Evolutionary conservation across 1,284 basidiomycete genomes (phyloP).

Genomic region (Schizophyllum amplum): DNA sequence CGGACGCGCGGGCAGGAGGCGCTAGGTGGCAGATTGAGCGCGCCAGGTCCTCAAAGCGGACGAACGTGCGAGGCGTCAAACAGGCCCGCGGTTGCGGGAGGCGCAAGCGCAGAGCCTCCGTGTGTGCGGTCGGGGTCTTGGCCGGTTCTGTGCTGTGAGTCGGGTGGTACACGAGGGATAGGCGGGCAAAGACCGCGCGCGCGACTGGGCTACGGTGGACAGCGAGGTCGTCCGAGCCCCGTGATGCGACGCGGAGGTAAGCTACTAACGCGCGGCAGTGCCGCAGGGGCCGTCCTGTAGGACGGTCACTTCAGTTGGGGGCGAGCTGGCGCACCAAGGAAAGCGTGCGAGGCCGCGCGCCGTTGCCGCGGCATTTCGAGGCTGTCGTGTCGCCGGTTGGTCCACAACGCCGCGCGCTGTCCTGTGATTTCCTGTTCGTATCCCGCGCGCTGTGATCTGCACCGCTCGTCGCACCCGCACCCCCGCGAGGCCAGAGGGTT

Average conservation of each 20-base stretch:
- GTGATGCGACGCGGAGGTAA: background rate
- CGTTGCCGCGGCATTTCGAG: background rate
- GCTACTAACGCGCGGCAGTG: background rate
- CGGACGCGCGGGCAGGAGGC: no score
- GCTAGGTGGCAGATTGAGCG: no score
- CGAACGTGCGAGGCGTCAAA: background rate
- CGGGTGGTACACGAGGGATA: background rate
- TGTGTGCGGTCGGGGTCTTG: background rate
- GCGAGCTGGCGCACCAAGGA: background rate
- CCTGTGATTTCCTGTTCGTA: background rate
- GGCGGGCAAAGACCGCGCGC: background rate
- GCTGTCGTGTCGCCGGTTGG: background rate
- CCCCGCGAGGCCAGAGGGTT: background rate
- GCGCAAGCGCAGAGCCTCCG: no score
- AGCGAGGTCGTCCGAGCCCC: background rate
- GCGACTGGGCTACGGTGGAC: background rate
- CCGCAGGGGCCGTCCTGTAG: background rate
- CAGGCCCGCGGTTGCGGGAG: background rate
- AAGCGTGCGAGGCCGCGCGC: background rate
- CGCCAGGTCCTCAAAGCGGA: no score
- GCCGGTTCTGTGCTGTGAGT: background rate
- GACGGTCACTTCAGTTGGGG: background rate
- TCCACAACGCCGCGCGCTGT: background rate
- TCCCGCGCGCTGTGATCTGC: background rate
- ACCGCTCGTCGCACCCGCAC: no score